Evolutionary conservation across 768 basidiomycete genomes (phyloP), one percentile per base, ranked within the genome.

Genomic region (Pisolithus microcarpus): DNA sequence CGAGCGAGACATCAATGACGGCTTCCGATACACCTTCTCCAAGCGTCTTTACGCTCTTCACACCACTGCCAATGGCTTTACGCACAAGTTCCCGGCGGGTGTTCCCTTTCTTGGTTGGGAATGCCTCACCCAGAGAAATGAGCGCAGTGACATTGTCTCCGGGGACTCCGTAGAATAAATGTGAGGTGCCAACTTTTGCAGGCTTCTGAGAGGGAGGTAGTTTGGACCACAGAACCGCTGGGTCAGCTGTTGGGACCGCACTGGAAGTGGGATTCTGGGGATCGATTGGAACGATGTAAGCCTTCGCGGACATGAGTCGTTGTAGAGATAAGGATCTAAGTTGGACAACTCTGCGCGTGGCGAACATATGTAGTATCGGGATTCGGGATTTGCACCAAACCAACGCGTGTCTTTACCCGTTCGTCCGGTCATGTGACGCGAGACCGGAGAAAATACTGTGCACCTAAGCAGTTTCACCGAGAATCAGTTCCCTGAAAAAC

Each of bases 31-130:
- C 66, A 44, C 81, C 81, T 16, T 87, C 80, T 13, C 71, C 76
- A 4, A 82, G 68, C 13, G 63, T 72, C 57, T 77, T 84, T 56
- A 89, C 66, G 42, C 80, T 77, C 67, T 86, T 87, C 39, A 91
- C 80, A 6, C 81, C 86, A 46, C 74, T 79, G 9, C 84, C 90
- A 13, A 91, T 76, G 9, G 86, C 77, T 58, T 79, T 81, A 58
- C 89, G 74, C 30, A 91, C 73, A 4, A 80, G 55, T 63, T 91
- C 89, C n/a, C 82, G 71, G 60, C 72, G 78, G 34, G 73, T 64
- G 23, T 71, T 67, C 1, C 60, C 72, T 6, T 65, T 70, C 58
- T 80, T 80, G 36, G 58, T 54, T 4, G 68, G 62, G 59, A 79
- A 85, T 2, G 67, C 74, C 0, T 79, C 78, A 0, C 83, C 83